Evolutionary conservation across 768 basidiomycete species (phyloP).

Genomic region (Russula olivacea): DNA sequence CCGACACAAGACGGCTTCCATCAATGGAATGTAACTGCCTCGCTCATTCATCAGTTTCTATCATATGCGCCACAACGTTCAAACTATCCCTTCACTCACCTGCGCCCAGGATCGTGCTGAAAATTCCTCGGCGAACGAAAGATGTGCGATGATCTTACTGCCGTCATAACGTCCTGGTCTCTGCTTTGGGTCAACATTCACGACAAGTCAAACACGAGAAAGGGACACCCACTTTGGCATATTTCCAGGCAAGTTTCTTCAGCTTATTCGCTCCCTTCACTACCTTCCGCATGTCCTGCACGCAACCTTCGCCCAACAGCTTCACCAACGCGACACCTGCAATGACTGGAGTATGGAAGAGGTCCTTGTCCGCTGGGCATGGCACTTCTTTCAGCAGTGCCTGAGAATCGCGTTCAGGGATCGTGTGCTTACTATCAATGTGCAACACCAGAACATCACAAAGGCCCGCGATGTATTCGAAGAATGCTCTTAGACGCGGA

Average conservation of each 20-base stretch:
- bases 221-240: conserved; percentile 5
- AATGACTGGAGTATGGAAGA: conserved; percentile 8
- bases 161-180: background rate
- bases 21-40: conserved; percentile 12
- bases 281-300: conserved; percentile 18
- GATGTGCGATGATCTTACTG: background rate
- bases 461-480: conserved; percentile 10
- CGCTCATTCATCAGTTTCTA: background rate
- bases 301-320: conserved; percentile 2
- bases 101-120: conserved; percentile 19
- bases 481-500: conserved; percentile 13
- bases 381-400: background rate
- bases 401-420: background rate
- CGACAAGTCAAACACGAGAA: background rate
- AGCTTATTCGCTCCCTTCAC: background rate
- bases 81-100: conserved; percentile 1
- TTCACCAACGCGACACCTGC: background rate
- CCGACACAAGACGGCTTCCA: background rate
- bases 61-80: too few species aligned
- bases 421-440: conserved; percentile 3
- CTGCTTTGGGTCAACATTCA: conserved; percentile 5
- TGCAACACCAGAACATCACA: conserved; percentile 17
- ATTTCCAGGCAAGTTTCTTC: conserved; percentile 13
- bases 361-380: conserved; percentile 6
- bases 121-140: conserved; percentile 14